Evolutionary conservation across 352 stramenopile genomes (phyloP).

Genomic region (Pythium monospermum): DNA sequence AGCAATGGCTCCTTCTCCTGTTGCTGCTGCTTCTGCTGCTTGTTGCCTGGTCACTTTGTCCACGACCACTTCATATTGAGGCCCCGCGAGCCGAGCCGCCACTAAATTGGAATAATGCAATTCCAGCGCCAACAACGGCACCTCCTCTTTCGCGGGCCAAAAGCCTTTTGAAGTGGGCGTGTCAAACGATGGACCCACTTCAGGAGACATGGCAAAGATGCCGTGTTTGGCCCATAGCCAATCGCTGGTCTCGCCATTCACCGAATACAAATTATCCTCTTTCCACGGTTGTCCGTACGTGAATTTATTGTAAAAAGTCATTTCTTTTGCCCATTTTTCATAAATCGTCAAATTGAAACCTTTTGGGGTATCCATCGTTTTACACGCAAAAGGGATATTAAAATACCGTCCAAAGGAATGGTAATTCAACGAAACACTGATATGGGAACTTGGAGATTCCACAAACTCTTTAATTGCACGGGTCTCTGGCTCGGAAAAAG

Average conservation of each 20-base stretch:
- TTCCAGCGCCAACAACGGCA: slow-evolving; percentile 54
- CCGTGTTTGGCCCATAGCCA: slow-evolving; percentile 81
- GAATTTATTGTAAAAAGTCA: slow-evolving; percentile 74
- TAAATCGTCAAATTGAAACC: slow-evolving; percentile 37
- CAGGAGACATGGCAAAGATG: slow-evolving; percentile 82
- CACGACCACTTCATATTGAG: slow-evolving; percentile 50
- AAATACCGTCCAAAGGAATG: slow-evolving; percentile 82
- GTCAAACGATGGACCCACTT: slow-evolving; percentile 67
- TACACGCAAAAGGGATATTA: slow-evolving; percentile 80
- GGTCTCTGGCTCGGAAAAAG: slow-evolving; percentile 83
- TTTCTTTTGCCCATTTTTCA: slow-evolving; percentile 49
- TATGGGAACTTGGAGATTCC: slow-evolving; percentile 38
- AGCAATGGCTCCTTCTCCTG: not conserved
- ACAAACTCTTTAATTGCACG: slow-evolving; percentile 66
- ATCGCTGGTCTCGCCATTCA: slow-evolving; percentile 85
- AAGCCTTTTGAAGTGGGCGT: slow-evolving; percentile 39
- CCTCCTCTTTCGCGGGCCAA: slow-evolving; percentile 51
- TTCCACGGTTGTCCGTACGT: slow-evolving; percentile 76
- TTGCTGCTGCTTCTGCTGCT: not conserved
- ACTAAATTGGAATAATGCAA: slow-evolving; percentile 76
- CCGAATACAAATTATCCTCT: slow-evolving; percentile 79
- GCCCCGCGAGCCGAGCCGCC: slow-evolving; percentile 41
- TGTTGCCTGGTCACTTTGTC: slow-evolving; percentile 5
- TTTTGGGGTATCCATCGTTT: slow-evolving; percentile 42
- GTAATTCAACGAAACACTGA: slow-evolving; percentile 73